Evolutionary conservation across 805 yeast genomes (phyloP).

Genomic region (Nakazawaea sp.): DNA sequence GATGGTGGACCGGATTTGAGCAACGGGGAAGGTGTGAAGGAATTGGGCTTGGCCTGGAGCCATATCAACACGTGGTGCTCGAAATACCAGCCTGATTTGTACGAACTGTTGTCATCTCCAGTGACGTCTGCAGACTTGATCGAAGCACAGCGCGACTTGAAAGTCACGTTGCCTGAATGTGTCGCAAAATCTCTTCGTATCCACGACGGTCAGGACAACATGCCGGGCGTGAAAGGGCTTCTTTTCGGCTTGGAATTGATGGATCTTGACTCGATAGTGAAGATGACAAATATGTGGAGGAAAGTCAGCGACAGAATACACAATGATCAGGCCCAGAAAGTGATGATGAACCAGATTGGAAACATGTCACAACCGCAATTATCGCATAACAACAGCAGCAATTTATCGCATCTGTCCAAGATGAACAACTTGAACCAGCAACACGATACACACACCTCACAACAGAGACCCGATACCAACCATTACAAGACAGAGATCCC

Average conservation of each 20-base stretch:
- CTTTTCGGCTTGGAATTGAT: constrained; percentile 73
- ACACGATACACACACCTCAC: neutral
- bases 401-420: constrained; percentile 5
- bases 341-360: constrained; percentile 10
- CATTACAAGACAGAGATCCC: constrained; percentile 35
- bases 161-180: constrained; percentile 63
- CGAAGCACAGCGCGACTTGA: constrained; percentile 75
- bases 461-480: too few relatives aligned
- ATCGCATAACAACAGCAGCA: constrained; percentile 15
- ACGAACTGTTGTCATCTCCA: constrained; percentile 60
- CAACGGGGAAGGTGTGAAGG: constrained; percentile 50
- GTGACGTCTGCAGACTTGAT: constrained; percentile 68
- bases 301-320: constrained; percentile 46
- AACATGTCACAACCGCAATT: constrained; percentile 13
- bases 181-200: constrained; percentile 63
- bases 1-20: constrained; percentile 25
- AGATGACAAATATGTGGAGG: constrained; percentile 80
- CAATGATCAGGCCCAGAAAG: constrained; percentile 15
- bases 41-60: constrained; percentile 71
- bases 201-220: constrained; percentile 84
- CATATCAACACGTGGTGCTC: constrained; percentile 72
- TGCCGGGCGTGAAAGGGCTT: constrained; percentile 64
- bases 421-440: constrained; percentile 1
- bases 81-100: constrained; percentile 63
- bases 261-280: constrained; percentile 69